Base-by-base conservation (phyloP, 345 rosid species). In the Corymbia maculata region DNA sequence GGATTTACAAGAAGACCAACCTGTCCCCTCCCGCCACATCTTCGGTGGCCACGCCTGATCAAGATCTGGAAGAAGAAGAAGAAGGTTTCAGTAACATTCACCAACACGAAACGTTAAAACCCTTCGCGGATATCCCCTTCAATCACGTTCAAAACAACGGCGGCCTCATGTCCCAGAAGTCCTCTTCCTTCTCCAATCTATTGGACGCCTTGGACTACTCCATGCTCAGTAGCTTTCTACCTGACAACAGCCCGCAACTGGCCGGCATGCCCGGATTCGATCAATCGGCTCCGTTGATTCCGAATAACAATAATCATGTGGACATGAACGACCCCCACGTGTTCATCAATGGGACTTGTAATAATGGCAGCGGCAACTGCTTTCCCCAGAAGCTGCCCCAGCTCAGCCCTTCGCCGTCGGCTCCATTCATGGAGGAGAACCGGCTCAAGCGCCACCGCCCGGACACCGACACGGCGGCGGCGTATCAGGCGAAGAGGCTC, bases 1-100 rank as follows among this genome's bases (percentile, higher is more conserved):
- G 99, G 90, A 98, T 98, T 87, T 98, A 98, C 94, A 94, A 94
- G 92, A 98, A 97, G 91, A 89, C 93, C 52, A 95, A 97, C 26
- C 91, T 92, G 59, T 88, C 93, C 13, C 85, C 93, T n/a, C 91
- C 97, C 88, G 82, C 93, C 85, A 8, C 92, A n/a, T 80, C 91
- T 21, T 87, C 87, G 24, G 59, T 53, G 87, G 52, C 79, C 64
- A 89, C 92, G 44, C 86, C 92, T 42, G 94, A 95, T 86, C 97
- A 93, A 86, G 98, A 95, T 42, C 97, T 90, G 50, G 98, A 95
- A 75, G 95, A 94, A 86, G 95, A 94, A 84, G 94, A 93, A 45
- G 95, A 95, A 86, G 88, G 89, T 30, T 89, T 89, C 87, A 32
- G 91, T 14, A 64, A 9, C 32, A 3, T 45, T 36, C 86, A 70